These are phyloP conservation scores for Pelagophyceae sp. DNA, from an alignment of 352 stramenopile species.

Conservation along the genomic window DNA sequence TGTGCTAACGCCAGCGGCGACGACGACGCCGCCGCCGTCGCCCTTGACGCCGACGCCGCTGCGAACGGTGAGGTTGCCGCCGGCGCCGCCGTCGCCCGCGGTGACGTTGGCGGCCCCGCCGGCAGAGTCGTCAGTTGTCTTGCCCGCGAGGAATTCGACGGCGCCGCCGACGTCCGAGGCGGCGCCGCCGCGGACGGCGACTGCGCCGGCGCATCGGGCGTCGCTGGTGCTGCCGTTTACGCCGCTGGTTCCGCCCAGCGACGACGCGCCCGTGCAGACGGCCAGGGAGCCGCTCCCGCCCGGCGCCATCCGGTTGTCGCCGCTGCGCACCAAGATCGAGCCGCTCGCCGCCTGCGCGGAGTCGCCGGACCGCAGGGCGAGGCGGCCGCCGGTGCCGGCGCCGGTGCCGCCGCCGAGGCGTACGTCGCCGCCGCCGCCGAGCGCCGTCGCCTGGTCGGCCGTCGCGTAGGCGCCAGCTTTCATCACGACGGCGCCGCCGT, in stretches of 20 bases:
- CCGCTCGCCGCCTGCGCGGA: constrained; percentile 65
- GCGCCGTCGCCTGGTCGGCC: not conserved
- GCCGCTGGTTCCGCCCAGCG: constrained; percentile 30
- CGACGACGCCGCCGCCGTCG: constrained; percentile 36
- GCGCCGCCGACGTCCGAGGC: constrained; percentile 64
- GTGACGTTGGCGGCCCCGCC: constrained; percentile 43
- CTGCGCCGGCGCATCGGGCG: constrained; percentile 31
- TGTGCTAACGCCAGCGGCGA: constrained; percentile 41
- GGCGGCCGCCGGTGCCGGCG: constrained; percentile 46
- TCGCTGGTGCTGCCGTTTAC: constrained; percentile 37
- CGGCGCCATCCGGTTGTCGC: constrained; percentile 52
- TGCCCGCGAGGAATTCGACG: constrained; percentile 55
- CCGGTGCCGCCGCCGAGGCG: constrained; percentile 54
- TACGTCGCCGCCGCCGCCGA: constrained; percentile 45
- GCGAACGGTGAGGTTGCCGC: constrained; percentile 41
- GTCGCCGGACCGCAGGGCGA: constrained; percentile 45
- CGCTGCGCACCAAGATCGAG: constrained; percentile 54
- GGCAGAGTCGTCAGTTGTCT: constrained; percentile 24
- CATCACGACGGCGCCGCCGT: not conserved
- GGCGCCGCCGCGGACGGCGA: constrained; percentile 35
- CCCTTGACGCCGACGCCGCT: constrained; percentile 34
- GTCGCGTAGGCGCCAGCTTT: constrained; percentile 31
- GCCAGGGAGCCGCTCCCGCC: constrained; percentile 58
- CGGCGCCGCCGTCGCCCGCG: constrained; percentile 43
- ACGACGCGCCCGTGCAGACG: constrained; percentile 53